A percentile compares a stretch with the other conserved stretches of the same genome.
phyloP scores from a whole-genome alignment of 139 green algal species.

The Nannochloris sp. region DNA sequence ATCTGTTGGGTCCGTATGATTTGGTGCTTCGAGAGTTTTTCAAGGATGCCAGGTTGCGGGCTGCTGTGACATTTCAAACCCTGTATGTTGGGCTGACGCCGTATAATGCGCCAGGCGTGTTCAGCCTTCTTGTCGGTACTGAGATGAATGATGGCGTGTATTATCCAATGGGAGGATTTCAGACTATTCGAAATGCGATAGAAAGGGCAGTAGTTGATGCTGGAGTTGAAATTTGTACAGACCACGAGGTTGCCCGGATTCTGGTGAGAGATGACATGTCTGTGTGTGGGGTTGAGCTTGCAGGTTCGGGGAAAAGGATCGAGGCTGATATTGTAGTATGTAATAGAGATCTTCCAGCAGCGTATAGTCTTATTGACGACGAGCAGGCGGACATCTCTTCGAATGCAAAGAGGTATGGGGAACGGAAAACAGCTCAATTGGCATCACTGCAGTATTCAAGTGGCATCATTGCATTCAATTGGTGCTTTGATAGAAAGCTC shows the following conservation, averaged over 20 bases:
- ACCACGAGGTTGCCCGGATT: slow-evolving; percentile 26
- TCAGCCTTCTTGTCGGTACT: slow-evolving; percentile 72
- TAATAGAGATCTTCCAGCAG: slow-evolving; percentile 53
- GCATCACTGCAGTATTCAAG: slow-evolving; percentile 49
- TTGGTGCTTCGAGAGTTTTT: slow-evolving; percentile 55
- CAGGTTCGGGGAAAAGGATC: slow-evolving; percentile 37
- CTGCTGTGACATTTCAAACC: slow-evolving; percentile 74
- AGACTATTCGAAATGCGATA: slow-evolving; percentile 44
- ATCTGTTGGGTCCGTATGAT: slow-evolving; percentile 60
- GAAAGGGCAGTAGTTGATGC: slow-evolving; percentile 11
- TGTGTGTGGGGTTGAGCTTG: slow-evolving; percentile 43
- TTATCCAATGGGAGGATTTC: slow-evolving; percentile 72
- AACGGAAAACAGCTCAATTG: slow-evolving; percentile 15
- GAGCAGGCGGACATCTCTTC: background rate
- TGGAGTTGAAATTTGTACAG: slow-evolving; percentile 39
- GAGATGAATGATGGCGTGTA: slow-evolving; percentile 83
- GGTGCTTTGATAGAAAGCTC: slow-evolving; percentile 34
- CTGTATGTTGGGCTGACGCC: slow-evolving; percentile 81
- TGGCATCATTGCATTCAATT: slow-evolving; percentile 72
- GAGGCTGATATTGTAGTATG: slow-evolving; percentile 57
- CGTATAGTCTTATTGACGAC: slow-evolving; percentile 38
- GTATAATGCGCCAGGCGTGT: slow-evolving; percentile 68
- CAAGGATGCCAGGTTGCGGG: slow-evolving; percentile 43
- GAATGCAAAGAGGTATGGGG: slow-evolving; percentile 1
- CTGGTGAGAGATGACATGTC: slow-evolving; percentile 2